Evolutionary conservation across 2,329 filamentous ascomycete genomes (phyloP).

Genomic region (Falciphora oryzae): DNA sequence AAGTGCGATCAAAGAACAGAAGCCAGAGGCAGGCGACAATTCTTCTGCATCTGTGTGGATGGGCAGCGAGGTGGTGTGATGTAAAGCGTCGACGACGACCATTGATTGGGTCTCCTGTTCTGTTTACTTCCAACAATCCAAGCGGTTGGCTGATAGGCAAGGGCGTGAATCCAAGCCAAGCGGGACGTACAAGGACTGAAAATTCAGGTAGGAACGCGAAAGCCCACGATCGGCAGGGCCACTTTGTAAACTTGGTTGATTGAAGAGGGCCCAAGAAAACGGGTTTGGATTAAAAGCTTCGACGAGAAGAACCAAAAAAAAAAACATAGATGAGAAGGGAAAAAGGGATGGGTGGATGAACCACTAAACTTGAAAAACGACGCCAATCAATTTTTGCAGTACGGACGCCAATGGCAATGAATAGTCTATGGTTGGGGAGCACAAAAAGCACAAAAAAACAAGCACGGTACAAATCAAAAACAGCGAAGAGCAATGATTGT

Average conservation of each 20-base stretch:
- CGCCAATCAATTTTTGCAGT: background rate
- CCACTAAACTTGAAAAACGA: background rate
- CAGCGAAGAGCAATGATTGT: slow-evolving; percentile 2
- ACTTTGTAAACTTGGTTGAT: background rate
- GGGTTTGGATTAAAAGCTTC: background rate
- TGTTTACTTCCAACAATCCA: too few relatives aligned
- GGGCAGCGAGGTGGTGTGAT: background rate
- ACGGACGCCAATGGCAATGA: slow-evolving; percentile 3
- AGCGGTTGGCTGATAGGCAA: too few relatives aligned
- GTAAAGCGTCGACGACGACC: background rate
- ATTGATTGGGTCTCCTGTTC: too few relatives aligned
- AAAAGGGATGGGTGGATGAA: background rate
- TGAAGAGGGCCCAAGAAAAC: background rate
- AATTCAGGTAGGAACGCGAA: too few relatives aligned
- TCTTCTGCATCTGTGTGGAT: too few relatives aligned
- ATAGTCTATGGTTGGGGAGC: slow-evolving; percentile 5
- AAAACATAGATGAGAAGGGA: background rate
- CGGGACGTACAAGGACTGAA: too few relatives aligned
- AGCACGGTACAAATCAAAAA: slow-evolving; percentile 1
- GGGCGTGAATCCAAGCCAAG: too few relatives aligned
- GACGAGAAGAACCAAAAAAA: background rate
- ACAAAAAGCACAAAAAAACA: background rate
- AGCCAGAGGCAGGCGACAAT: background rate
- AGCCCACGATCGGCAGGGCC: background rate
- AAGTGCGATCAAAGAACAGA: background rate